Evolutionary conservation across 139 green algal genomes (phyloP).

Genomic region (Gonium pectorale): DNA sequence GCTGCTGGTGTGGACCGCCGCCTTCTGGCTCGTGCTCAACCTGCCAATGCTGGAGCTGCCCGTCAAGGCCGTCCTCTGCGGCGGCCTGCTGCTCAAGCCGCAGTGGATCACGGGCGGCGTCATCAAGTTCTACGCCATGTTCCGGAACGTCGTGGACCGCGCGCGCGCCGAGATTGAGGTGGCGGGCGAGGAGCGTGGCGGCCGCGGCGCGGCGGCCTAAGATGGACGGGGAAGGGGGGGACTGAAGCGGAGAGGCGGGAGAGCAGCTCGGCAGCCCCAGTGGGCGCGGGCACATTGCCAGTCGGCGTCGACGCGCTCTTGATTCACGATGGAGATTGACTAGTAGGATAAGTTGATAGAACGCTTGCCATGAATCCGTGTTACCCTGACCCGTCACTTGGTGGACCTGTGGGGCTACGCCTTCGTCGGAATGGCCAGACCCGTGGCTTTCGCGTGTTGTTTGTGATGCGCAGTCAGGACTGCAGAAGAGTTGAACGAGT

Average conservation of each 20-base stretch:
- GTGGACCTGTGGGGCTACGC: too few relatives aligned
- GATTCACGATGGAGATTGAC: too few relatives aligned
- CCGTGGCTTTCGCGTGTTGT: too few relatives aligned
- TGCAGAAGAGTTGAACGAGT: too few relatives aligned
- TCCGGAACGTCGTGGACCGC: conserved; percentile 6
- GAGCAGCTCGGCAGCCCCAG: not conserved
- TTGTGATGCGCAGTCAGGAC: too few relatives aligned
- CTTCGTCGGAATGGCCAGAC: too few relatives aligned
- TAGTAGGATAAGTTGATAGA: too few relatives aligned
- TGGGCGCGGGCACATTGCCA: too few relatives aligned
- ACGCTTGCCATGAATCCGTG: too few relatives aligned
- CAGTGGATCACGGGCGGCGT: conserved; percentile 26
- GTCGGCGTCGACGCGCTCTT: too few relatives aligned
- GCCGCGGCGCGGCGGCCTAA: not conserved
- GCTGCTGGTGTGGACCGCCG: conserved; percentile 10
- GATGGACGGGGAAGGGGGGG: not conserved
- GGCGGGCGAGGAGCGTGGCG: not conserved
- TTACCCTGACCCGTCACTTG: too few relatives aligned
- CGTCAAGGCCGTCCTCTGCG: not conserved
- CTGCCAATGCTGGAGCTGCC: conserved; percentile 26
- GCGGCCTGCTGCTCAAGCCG: conserved; percentile 22
- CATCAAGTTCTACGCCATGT: conserved; percentile 14
- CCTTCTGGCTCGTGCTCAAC: conserved; percentile 39
- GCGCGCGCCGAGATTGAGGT: conserved; percentile 31
- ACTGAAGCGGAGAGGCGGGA: not conserved